Evolutionary conservation across 495 filamentous ascomycete genomes (phyloP).

Genomic region (Aspergillus funiculosus): DNA sequence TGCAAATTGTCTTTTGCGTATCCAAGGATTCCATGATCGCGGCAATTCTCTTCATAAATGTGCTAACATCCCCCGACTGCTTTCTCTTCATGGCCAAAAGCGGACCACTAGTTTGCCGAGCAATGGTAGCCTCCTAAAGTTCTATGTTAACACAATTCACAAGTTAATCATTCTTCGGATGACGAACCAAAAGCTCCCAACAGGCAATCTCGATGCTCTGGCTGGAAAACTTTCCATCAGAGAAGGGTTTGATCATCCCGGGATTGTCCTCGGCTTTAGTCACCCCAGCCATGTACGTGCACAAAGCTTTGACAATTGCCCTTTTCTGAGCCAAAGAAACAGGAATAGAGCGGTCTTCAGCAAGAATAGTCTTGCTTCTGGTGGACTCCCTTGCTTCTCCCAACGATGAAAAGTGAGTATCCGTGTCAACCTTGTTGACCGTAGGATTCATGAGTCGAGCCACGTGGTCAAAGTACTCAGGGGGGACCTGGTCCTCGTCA

Average conservation of each 20-base stretch:
- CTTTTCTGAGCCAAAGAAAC: conserved; percentile 9
- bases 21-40: conserved; percentile 3
- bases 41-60: conserved; percentile 8
- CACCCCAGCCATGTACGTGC: conserved; percentile 15
- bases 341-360: conserved; percentile 18
- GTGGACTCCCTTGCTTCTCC: conserved; percentile 6
- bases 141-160: not conserved
- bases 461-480: conserved; percentile 6
- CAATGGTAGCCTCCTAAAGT: conserved; percentile 9
- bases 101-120: conserved; percentile 8
- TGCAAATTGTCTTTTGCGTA: not conserved
- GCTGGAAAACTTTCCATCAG: conserved; percentile 12
- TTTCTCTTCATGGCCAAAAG: conserved; percentile 7
- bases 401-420: conserved; percentile 6
- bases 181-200: conserved; percentile 28
- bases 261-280: conserved; percentile 27
- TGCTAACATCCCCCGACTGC: not conserved
- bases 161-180: conserved; percentile 8
- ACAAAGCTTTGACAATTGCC: conserved; percentile 24
- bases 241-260: conserved; percentile 29
- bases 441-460: too few species aligned
- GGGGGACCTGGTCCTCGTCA: not conserved
- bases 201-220: conserved; percentile 14
- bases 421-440: conserved; percentile 1
- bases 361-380: not conserved